phyloP scores from a whole-genome alignment of 768 basidiomycete species.

The Pleurotus salmoneostramineus region DNA sequence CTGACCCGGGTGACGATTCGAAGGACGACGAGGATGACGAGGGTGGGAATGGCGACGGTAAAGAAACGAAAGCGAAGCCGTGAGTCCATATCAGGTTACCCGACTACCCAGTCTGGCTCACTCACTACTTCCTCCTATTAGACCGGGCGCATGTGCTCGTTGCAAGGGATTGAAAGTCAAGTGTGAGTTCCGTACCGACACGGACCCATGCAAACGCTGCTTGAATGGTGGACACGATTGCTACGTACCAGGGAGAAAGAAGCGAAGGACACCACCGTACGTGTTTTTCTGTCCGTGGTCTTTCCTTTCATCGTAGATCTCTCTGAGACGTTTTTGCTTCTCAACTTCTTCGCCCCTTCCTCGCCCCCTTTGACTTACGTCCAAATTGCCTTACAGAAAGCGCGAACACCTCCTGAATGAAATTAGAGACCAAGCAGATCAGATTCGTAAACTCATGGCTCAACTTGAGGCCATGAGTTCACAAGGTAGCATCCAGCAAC shows the following conservation, averaged over 20 bases:
- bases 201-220: constrained; percentile 75
- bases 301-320: neutral
- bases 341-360: neutral
- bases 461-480: constrained; percentile 48
- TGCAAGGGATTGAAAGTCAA: constrained; percentile 63
- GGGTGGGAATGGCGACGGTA: constrained; percentile 25
- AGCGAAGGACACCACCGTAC: constrained; percentile 75
- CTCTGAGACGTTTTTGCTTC: neutral
- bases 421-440: constrained; percentile 69
- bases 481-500: constrained; percentile 13
- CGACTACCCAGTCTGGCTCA: constrained; percentile 8
- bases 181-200: constrained; percentile 72
- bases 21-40: constrained; percentile 35
- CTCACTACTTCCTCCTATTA: constrained; percentile 16
- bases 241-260: constrained; percentile 79
- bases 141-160: constrained; percentile 62
- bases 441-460: constrained; percentile 69
- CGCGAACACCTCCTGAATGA: constrained; percentile 75
- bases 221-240: constrained; percentile 69
- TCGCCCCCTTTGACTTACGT: constrained; percentile 7
- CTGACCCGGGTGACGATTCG: constrained; percentile 22
- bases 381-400: constrained; percentile 43
- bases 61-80: constrained; percentile 40
- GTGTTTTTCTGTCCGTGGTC: constrained; percentile 18
- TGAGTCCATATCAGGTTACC: constrained; percentile 18